Evolutionary conservation across 345 rosid genomes (phyloP), one percentile per base, ranked within the genome.

Genomic region (Salix brachista): DNA sequence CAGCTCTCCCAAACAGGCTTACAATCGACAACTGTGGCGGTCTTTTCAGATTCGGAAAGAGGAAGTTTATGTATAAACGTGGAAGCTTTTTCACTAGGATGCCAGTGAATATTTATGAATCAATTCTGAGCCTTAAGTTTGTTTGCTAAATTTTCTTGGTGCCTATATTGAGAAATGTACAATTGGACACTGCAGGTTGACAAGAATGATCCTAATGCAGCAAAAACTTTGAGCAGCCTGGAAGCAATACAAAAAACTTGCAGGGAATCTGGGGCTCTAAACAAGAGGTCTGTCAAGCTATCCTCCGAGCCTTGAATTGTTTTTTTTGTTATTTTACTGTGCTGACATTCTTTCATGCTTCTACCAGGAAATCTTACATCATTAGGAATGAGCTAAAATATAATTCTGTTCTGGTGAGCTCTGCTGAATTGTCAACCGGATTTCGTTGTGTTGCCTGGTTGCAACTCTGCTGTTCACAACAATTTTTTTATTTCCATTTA

Each of bases 121-220:
- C 25, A 44, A 11, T 21, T 37, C 18, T 17, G 4, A 1, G 5
- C 14, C 12, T 32, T 25, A 42, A 11, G 25, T 68, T 10, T 36
- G 73, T 48, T 62, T n/a, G 21, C 78, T 61, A 26, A 10, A 9
- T 70, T 61, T 46, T 61, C 66, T 34, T 2, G 32, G 37, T 23
- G 60, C 14, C 12, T 75, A 60, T 26, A 44, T 8, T 54, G 61
- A 30, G 68, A 66, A 28, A 73, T 71, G 7, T 12, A 13, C 64
- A 11, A 32, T 82, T 74, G 23, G 72, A 74, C 1, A 23, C 64
- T 68, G 58, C 76, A 95, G 99, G 89, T 93, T 50, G 89, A 91
- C 82, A 83, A 72, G 80, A 86, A 80, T 28, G 97, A 93, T 77
- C 99, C 97, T 8, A 90, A 86, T 84, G 94, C 91, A 37, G 71